Evolutionary conservation across 2,329 filamentous ascomycete genomes (phyloP).

Genomic region (Akanthomyces muscarius): DNA sequence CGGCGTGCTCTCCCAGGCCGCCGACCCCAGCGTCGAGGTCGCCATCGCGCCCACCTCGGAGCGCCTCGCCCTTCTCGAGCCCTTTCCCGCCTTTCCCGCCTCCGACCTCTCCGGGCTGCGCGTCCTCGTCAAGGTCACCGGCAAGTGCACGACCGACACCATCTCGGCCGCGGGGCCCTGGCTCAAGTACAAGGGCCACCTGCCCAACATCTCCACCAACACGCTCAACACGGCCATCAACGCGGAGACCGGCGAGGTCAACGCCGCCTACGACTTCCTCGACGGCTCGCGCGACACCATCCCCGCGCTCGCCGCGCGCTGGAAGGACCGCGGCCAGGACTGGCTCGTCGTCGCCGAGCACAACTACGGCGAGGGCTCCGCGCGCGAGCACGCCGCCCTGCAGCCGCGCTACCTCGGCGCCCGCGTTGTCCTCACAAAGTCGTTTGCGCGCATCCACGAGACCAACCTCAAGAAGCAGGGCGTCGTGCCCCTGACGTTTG

Average conservation of each 20-base stretch:
- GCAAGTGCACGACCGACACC: conserved; percentile 98
- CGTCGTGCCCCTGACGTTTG: conserved; percentile 90
- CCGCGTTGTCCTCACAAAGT: conserved; percentile 78
- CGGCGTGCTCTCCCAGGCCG: conserved; percentile 65
- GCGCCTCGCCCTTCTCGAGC: conserved; percentile 85
- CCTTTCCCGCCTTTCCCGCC: conserved; percentile 78
- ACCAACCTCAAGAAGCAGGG: conserved; percentile 98
- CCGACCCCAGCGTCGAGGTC: conserved; percentile 67
- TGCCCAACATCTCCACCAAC: conserved; percentile 96
- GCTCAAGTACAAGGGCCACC: conserved; percentile 99
- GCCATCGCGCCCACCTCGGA: conserved; percentile 83
- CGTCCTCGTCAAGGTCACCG: conserved; percentile 92
- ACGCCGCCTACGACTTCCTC: conserved; percentile 76
- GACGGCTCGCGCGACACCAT: conserved; percentile 73
- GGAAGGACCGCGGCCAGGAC: conserved; percentile 69
- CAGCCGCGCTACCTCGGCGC: conserved; percentile 89
- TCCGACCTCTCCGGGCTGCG: conserved; percentile 71
- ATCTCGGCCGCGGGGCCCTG: conserved; percentile 96
- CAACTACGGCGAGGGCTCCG: conserved; percentile 92
- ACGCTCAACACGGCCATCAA: conserved; percentile 94
- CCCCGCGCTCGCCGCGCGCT: conserved; percentile 78
- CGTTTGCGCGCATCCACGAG: conserved; percentile 89
- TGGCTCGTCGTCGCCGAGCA: conserved; percentile 97
- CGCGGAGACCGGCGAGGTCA: conserved; percentile 87
- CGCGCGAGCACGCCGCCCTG: conserved; percentile 83